Evolutionary conservation across 768 basidiomycete genomes (phyloP), one percentile per base, ranked within the genome.

Genomic region (Trametes maxima): DNA sequence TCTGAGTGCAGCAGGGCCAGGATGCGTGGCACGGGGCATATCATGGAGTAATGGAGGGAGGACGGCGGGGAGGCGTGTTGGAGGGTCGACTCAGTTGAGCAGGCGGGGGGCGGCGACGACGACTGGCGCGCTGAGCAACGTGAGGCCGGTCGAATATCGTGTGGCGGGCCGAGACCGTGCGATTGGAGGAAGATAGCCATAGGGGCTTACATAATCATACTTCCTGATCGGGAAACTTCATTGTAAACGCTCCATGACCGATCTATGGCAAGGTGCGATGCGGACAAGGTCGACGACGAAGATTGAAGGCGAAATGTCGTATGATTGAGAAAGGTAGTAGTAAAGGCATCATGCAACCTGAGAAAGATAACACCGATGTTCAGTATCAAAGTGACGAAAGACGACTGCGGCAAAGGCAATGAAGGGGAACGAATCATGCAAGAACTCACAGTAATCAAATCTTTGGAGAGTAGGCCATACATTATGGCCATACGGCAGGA

Each of bases 21-120:
- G 76, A 77, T 85, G 85, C 70, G 85, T 86, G 76, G 86, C 87
- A 72, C 89, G 89, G 83, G 89, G 89, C 90, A 92, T 92, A 75
- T 88, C 88, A 91, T 90, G 87, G 86, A 87, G 80, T 73, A 69
- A 67, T 63, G 73, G 77, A 78, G 72, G 76, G 73, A 75, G 67
- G 63, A 64, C 68, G 70, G 67, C 40, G 42, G 46, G 13, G 69
- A 65, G 62, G 71, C 58, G 53, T 55, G 66, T 47, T 59, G 64
- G 54, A 54, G 56, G 39, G 64, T 62, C 54, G 67, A 48, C 65
- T 59, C 57, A 59, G 51, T 62, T 58, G 62, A 63, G 63, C 67
- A 63, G 67, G 65, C 68, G 58, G 64, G 67, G 63, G 68, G 70
- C 70, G 68, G 66, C 68, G 68, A 69, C 70, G 70, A 59, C 65